These are phyloP conservation scores for Aspergillus panamensis DNA, from an alignment of 495 filamentous ascomycete species.

Conservation along the genomic window DNA sequence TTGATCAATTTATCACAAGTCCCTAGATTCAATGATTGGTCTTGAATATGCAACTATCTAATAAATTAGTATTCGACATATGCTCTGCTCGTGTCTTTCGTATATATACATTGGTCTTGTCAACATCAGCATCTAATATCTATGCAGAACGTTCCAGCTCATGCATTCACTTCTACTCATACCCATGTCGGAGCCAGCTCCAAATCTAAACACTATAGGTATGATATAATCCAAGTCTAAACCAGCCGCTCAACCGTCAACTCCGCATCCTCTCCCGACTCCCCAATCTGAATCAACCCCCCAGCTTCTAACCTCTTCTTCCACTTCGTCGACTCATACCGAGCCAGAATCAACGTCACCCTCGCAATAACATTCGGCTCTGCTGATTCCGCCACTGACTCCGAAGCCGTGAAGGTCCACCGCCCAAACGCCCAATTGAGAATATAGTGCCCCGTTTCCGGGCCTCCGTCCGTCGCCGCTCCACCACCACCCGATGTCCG, in stretches of 20 bases:
- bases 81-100: neutral
- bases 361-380: constrained; percentile 53
- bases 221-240: constrained; percentile 18
- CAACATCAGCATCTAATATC: neutral
- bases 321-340: constrained; percentile 85
- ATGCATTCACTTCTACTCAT: neutral
- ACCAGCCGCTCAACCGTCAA: constrained; percentile 41
- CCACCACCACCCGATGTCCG: neutral
- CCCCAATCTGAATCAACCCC: constrained; percentile 51
- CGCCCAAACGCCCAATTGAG: constrained; percentile 97
- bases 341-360: constrained; percentile 81
- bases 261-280: constrained; percentile 21
- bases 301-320: constrained; percentile 72
- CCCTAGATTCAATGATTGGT: neutral
- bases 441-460: constrained; percentile 55
- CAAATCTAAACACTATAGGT: neutral
- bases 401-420: constrained; percentile 77
- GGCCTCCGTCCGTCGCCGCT: constrained; percentile 4
- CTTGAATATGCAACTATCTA: too few relatives aligned
- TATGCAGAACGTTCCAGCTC: neutral
- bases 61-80: too few relatives aligned
- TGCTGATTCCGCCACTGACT: constrained; percentile 36
- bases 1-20: neutral
- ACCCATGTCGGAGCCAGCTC: constrained; percentile 20
- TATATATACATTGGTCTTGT: neutral